phyloP scores from a whole-genome alignment of 2,329 filamentous ascomycete genomes.

The Pestalotiopsis sp. region DNA sequence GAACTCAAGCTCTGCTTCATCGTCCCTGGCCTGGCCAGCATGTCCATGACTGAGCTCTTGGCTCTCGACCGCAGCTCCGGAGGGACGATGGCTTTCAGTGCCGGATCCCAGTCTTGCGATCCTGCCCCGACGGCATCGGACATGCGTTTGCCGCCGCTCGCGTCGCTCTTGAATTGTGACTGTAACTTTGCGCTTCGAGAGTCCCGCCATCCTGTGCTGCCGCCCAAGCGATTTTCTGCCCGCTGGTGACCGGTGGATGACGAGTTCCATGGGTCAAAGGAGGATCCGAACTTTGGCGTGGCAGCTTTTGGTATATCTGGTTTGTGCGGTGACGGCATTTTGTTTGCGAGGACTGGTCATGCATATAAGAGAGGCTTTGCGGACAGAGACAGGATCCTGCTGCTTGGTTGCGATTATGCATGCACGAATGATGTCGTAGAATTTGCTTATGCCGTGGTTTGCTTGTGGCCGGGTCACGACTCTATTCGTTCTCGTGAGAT shows the following conservation, averaged over 20 bases:
- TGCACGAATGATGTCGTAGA: background rate
- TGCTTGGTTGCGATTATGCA: background rate
- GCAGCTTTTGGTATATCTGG: conserved; percentile 34
- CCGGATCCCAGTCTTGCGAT: conserved; percentile 56
- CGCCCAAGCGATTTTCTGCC: conserved; percentile 65
- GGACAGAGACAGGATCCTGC: background rate
- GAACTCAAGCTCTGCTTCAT: conserved; percentile 36
- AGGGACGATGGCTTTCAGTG: conserved; percentile 44
- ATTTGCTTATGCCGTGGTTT: background rate
- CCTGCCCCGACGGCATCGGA: conserved; percentile 69
- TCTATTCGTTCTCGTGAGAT: background rate
- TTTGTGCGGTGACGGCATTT: conserved; percentile 25
- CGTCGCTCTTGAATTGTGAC: conserved; percentile 65
- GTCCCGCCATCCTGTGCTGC: conserved; percentile 69
- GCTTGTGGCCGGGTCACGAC: background rate
- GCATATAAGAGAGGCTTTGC: background rate
- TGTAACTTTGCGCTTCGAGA: conserved; percentile 71
- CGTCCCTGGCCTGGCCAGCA: conserved; percentile 51
- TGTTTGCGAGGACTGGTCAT: background rate
- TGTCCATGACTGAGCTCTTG: conserved; percentile 52
- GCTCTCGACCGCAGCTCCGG: conserved; percentile 43
- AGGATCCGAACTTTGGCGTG: conserved; percentile 43
- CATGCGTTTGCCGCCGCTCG: conserved; percentile 61
- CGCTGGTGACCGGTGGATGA: conserved; percentile 79
- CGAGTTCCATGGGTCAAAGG: conserved; percentile 73